Base-by-base conservation (phyloP, 306 rosid species). In the Geum urbanum region DNA sequence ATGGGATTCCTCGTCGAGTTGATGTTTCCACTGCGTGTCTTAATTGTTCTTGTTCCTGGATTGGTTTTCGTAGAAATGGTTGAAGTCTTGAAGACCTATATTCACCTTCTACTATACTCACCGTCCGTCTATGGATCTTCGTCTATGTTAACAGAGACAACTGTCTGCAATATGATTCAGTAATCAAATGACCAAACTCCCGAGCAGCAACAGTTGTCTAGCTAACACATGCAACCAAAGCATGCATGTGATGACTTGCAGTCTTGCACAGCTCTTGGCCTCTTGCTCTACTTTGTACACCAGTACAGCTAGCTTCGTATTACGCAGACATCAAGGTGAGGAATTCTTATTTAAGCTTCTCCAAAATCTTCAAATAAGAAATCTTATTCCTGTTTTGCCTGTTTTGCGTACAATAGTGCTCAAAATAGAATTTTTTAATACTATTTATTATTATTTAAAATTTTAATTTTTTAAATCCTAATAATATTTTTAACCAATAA, bases 151-250 rank as follows among this genome's bases (percentile, higher is more conserved):
- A 24, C 2, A 24, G 27, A 24, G 27, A 24, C 27, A 24, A 24
- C 27, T 24, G 27, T 24, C 27, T 24, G 7, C n/a, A 20, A 50
- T 46, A 56, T 14, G 18, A 27, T 57, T 18, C 7, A 5, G 48
- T 7, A n/a, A 14, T 20, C 55, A 50, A 69, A 32, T 69, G 65
- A 51, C 70, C 22, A 73, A 44, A 69, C 2, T 16, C 4, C 69
- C 15, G 59, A 71, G 32, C 55, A 58, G 27, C 20, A 40, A 74
- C 66, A 81, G 20, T 69, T 67, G 83, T 71, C 76, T 56, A 43
- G n/a, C n/a, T n/a, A 24, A 40, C 80, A 49, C 83, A 63, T 68
- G 83, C 78, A 74, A 74, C 27, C 27, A 24, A 24, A 24, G 27
- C 27, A 24, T 20, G 44, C 69, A 64, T 27, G 74, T 46, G 44